Base-by-base conservation (phyloP, 352 stramenopile genomes). In the Pythium dissotocum region DNA sequence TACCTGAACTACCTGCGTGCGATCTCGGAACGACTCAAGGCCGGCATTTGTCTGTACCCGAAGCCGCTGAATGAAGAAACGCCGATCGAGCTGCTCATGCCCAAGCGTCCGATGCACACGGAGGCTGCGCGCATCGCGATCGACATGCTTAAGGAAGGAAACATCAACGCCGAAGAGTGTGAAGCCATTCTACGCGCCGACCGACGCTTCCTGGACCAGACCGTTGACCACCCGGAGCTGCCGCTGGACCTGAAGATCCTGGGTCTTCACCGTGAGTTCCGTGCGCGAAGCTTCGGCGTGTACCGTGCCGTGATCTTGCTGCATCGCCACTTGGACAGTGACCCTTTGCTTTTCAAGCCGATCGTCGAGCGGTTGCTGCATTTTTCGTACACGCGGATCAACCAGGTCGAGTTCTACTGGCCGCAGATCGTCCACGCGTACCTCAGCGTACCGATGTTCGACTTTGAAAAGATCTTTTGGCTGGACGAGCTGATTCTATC, bases 321-420 rank as follows among this genome's bases (percentile, higher is more conserved):
- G 60, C 86, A 95, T 63, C 87, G 89, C 28, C 78, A 96, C 58
- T 69, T 95, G 64, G 87, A 97, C 63, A 94, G 82, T 67, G 87
- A 94, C 52, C 87, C 89, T 30, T 70, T 95, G 36, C 55, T 95
- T 6, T 95, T 95, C 71, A 95, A 96, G 71, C 88, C 87, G 36
- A 93, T 94, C 44, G 83, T 94, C 53, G 87, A 95, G 61, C 89
- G 88, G 30, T 57, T 96, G 58, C 71, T 93, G 6, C 81, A 95
- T 36, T 94, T 95, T 65, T 94, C 87, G 46, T 94, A 94, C 76
- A 91, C 87, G 30, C 79, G 88, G 26, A 94, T 97, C 70, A 95
- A 95, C 65, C 85, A 97, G 73, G 85, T 97, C 51, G 90, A 97
- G 68, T 97, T 97, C 64, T 97, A 96, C 67, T 96, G 88, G 84